Evolutionary conservation across 345 rosid genomes (phyloP).

Genomic region (Mercurialis annua): DNA sequence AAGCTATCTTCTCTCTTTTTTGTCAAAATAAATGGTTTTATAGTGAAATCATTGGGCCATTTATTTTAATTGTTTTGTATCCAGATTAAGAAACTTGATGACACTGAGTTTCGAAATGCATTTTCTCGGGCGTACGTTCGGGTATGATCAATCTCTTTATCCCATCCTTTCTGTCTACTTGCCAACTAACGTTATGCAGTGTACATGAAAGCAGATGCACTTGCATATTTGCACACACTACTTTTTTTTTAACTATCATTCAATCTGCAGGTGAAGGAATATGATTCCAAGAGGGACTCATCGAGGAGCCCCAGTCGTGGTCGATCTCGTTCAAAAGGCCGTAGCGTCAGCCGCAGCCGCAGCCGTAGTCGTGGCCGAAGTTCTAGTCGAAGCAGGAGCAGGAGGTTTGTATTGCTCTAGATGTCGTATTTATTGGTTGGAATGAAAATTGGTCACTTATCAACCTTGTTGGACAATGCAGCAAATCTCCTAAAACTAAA

Average conservation of each 20-base stretch:
- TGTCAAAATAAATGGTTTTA: not conserved
- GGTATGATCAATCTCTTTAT: slow-evolving; percentile 19
- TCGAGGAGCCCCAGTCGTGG: slow-evolving; percentile 34
- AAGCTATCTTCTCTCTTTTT: slow-evolving; percentile 10
- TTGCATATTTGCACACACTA: not conserved
- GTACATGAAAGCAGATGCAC: too few relatives aligned
- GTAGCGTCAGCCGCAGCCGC: slow-evolving; percentile 24
- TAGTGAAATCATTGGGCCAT: not conserved
- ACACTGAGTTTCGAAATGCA: slow-evolving; percentile 36
- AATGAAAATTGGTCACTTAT: slow-evolving; percentile 12
- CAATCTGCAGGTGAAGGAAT: slow-evolving; percentile 28
- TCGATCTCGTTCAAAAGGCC: slow-evolving; percentile 28
- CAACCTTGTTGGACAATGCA: slow-evolving; percentile 29
- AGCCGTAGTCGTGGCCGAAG: slow-evolving; percentile 47
- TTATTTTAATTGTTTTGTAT: not conserved
- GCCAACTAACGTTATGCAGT: not conserved
- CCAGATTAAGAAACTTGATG: slow-evolving; percentile 37
- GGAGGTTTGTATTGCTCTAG: slow-evolving; percentile 37
- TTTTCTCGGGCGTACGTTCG: slow-evolving; percentile 31
- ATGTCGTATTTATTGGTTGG: not conserved
- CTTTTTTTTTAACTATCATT: not conserved
- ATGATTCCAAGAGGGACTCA: slow-evolving; percentile 32
- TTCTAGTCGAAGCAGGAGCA: slow-evolving; percentile 42
- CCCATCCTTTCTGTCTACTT: not conserved
- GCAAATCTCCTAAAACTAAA: slow-evolving; percentile 74